These are phyloP conservation scores for Hypoxylon crocopeplum DNA, from an alignment of 495 filamentous ascomycete genomes.

Conservation along the genomic window DNA sequence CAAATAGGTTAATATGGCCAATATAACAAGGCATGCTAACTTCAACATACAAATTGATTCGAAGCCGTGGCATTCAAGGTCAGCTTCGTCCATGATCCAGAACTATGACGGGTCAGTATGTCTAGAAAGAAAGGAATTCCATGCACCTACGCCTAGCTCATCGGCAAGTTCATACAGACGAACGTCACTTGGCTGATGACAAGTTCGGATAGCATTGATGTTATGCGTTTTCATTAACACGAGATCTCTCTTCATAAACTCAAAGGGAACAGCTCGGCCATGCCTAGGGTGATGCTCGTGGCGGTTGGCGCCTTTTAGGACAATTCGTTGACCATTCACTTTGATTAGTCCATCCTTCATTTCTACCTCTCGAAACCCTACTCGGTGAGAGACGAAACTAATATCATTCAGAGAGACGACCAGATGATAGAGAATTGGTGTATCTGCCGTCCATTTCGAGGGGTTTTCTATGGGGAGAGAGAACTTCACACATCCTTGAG, in stretches of 20 bases:
- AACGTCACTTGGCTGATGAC: slow-evolving; percentile 67
- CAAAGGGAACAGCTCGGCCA: slow-evolving; percentile 65
- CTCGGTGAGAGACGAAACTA: slow-evolving; percentile 52
- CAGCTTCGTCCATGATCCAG: slow-evolving; percentile 75
- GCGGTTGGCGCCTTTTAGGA: slow-evolving; percentile 66
- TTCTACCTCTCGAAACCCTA: slow-evolving; percentile 68
- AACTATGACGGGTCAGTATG: slow-evolving; percentile 42
- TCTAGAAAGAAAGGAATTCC: background rate
- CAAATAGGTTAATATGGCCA: slow-evolving; percentile 5
- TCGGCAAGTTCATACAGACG: slow-evolving; percentile 67
- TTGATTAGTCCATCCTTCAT: slow-evolving; percentile 61
- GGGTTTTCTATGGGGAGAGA: slow-evolving; percentile 53
- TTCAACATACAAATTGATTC: slow-evolving; percentile 45
- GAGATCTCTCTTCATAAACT: slow-evolving; percentile 64
- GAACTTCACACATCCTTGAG: slow-evolving; percentile 38
- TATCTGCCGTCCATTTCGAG: slow-evolving; percentile 71
- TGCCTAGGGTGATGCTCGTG: slow-evolving; percentile 67
- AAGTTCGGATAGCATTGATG: slow-evolving; percentile 68
- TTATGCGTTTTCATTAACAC: slow-evolving; percentile 73
- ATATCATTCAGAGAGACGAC: slow-evolving; percentile 43
- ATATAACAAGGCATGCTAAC: background rate
- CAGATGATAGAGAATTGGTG: slow-evolving; percentile 63
- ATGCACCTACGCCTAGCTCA: slow-evolving; percentile 59
- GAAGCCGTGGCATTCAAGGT: slow-evolving; percentile 75
- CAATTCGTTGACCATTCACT: slow-evolving; percentile 65